phyloP scores from a whole-genome alignment of 2,329 filamentous ascomycete genomes.

The Fusarium tanahbumbuense region DNA sequence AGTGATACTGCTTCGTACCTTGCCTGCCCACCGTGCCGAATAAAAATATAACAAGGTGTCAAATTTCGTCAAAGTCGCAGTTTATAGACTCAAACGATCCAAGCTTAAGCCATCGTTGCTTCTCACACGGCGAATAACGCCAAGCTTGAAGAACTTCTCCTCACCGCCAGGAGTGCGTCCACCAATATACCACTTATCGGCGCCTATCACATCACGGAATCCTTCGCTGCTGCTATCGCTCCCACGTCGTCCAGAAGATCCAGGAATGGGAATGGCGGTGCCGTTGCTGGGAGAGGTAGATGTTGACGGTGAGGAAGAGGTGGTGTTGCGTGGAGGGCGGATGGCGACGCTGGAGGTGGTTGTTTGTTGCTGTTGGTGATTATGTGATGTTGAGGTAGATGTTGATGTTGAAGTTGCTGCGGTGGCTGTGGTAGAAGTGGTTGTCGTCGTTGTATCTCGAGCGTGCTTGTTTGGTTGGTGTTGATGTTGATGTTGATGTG shows the following conservation, averaged over 20 bases:
- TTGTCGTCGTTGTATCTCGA: conserved; percentile 45
- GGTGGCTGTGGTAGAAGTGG: conserved; percentile 35
- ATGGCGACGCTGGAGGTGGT: conserved; percentile 48
- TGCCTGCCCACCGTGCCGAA: background rate
- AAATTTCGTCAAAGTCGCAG: background rate
- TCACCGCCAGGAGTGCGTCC: conserved; percentile 81
- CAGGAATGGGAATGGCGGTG: conserved; percentile 56
- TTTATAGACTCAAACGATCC: conserved; percentile 79
- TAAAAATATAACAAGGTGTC: background rate
- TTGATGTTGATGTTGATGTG: conserved; percentile 44
- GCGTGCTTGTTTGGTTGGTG: conserved; percentile 53
- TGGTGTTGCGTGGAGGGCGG: conserved; percentile 45
- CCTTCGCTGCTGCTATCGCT: conserved; percentile 82
- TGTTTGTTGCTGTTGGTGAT: conserved; percentile 41
- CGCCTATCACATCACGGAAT: conserved; percentile 76
- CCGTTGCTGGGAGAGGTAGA: conserved; percentile 34
- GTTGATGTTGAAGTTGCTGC: conserved; percentile 40
- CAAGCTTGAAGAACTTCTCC: conserved; percentile 83
- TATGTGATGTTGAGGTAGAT: conserved; percentile 37
- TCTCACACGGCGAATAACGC: conserved; percentile 77
- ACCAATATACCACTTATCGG: conserved; percentile 86
- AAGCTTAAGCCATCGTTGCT: conserved; percentile 81
- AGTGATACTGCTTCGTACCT: conserved; percentile 5
- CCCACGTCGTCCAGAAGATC: conserved; percentile 65
- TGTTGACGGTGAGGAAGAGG: conserved; percentile 32